These are phyloP conservation scores for Colletotrichum noveboracense DNA, from an alignment of 2,329 filamentous ascomycete species.

Conservation along the genomic window DNA sequence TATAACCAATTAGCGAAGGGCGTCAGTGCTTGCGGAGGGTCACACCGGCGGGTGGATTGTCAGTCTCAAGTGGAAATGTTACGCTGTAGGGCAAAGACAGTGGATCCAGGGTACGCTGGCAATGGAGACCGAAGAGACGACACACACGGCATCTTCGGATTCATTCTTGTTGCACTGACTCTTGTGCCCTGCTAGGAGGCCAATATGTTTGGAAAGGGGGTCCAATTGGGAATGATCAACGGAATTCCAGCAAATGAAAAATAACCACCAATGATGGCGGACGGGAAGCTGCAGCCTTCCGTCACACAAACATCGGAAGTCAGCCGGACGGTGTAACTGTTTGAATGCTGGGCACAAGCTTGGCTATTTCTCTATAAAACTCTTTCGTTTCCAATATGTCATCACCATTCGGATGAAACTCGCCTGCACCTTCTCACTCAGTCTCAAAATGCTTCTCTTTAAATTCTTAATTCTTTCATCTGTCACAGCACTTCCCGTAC, in stretches of 20 bases:
- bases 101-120: not conserved
- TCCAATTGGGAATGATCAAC: not conserved
- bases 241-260: not conserved
- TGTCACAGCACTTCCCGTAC: not conserved
- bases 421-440: too few relatives aligned
- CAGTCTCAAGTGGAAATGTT: not conserved
- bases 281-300: not conserved
- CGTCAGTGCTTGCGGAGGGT: not conserved
- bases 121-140: not conserved
- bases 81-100: not conserved
- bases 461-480: not conserved
- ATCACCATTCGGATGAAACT: not conserved
- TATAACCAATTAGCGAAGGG: not conserved
- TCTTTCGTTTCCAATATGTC: not conserved
- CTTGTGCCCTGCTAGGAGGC: not conserved
- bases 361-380: not conserved
- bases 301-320: not conserved
- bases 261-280: not conserved
- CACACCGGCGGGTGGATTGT: not conserved
- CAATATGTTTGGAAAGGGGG: not conserved
- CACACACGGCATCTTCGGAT: not conserved
- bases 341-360: not conserved
- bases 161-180: not conserved
- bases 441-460: not conserved
- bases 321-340: not conserved